phyloP scores from a whole-genome alignment of 106 monocot genomes.

The Platanthera zijinensis region DNA sequence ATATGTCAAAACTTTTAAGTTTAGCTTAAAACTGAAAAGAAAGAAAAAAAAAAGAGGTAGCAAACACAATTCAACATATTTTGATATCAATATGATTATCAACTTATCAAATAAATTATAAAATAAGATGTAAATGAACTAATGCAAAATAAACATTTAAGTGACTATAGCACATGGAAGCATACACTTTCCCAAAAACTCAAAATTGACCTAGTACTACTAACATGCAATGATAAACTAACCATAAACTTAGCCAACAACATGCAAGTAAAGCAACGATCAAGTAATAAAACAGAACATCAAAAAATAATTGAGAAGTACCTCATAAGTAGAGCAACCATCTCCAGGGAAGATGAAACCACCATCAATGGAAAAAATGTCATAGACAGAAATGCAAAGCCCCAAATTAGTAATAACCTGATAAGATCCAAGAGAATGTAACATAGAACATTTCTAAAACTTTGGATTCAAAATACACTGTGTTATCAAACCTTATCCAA shows the following conservation, averaged over 20 bases:
- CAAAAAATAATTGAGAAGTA: constrained; percentile 14
- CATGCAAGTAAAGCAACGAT: not conserved
- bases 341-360: constrained; percentile 66
- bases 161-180: not conserved
- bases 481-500: constrained; percentile 61
- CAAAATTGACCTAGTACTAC: not conserved
- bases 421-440: not conserved
- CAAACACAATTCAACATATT: not conserved
- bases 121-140: not conserved
- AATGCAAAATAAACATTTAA: not conserved
- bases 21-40: not conserved
- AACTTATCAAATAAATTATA: not conserved
- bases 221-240: not conserved
- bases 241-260: not conserved
- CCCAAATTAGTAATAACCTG: constrained; percentile 85
- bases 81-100: not conserved
- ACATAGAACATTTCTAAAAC: not conserved
- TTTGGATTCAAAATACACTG: not conserved
- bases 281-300: not conserved
- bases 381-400: constrained; percentile 85
- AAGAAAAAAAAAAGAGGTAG: not conserved
- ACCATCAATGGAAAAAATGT: constrained; percentile 65
- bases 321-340: constrained; percentile 57
- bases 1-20: not conserved
- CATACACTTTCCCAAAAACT: not conserved